These are phyloP conservation scores for Nymphaea thermarum DNA, from an alignment of 164 flowering plant genomes.

Conservation along the genomic window DNA sequence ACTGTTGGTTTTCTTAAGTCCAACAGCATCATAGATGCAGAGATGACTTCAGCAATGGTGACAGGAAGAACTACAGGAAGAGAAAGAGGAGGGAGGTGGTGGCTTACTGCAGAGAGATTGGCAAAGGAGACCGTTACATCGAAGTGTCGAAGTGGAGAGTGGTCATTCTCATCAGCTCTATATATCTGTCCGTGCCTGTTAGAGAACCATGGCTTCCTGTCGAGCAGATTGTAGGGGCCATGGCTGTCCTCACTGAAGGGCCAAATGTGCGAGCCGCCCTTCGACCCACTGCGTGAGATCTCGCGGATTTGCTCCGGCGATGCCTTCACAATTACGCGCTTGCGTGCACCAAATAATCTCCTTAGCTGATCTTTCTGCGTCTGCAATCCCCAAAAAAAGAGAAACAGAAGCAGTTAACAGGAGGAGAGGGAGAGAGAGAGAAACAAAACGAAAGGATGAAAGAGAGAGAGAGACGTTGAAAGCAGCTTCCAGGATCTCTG, in stretches of 20 bases:
- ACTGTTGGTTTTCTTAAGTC: too few species aligned
- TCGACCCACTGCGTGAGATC: constrained; percentile 16
- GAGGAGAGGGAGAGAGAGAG: neutral
- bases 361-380: constrained; percentile 17
- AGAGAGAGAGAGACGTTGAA: constrained; percentile 28
- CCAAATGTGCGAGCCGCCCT: constrained; percentile 9
- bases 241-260: constrained; percentile 13
- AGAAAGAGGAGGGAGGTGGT: neutral
- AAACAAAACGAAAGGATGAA: neutral
- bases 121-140: constrained; percentile 18
- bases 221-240: constrained; percentile 23
- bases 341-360: constrained; percentile 17
- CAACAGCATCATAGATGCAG: too few species aligned
- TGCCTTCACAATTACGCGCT: constrained; percentile 24
- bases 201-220: constrained; percentile 14
- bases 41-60: too few species aligned
- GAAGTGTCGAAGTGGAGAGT: constrained; percentile 19
- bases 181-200: constrained; percentile 24
- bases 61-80: neutral
- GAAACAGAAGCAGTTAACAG: neutral
- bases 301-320: constrained; percentile 28
- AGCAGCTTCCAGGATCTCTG: constrained; percentile 48
- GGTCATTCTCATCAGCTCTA: constrained; percentile 17
- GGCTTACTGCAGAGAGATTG: constrained; percentile 32
- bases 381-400: constrained; percentile 12